phyloP scores from a whole-genome alignment of 2,329 filamentous ascomycete genomes.

The Kalaharituber pfeilii region DNA sequence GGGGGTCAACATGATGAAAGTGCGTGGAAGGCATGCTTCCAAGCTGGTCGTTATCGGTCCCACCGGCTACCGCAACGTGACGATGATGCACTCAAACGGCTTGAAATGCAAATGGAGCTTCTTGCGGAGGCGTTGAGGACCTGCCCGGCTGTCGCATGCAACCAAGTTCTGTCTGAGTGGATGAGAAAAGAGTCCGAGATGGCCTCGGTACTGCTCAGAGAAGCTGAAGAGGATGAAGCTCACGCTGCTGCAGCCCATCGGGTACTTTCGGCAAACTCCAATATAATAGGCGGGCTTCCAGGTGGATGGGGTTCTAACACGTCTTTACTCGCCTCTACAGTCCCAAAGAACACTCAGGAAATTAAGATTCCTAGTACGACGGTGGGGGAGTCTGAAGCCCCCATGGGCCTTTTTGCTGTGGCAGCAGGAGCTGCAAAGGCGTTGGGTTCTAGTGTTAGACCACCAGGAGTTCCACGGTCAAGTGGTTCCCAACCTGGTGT shows the following conservation, averaged over 20 bases:
- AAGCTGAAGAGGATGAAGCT: conserved; percentile 49
- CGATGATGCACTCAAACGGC: conserved; percentile 38
- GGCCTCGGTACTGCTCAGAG: conserved; percentile 45
- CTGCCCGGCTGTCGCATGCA: conserved; percentile 50
- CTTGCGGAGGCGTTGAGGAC: conserved; percentile 57
- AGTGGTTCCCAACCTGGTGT: conserved; percentile 13
- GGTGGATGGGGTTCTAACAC: conserved; percentile 25
- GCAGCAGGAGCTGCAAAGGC: conserved; percentile 34
- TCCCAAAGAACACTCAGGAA: conserved; percentile 14
- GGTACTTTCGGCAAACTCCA: conserved; percentile 41
- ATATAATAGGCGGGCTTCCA: conserved; percentile 25
- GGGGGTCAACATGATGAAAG: conserved; percentile 1
- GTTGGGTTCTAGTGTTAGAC: conserved; percentile 33
- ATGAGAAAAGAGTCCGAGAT: conserved; percentile 64
- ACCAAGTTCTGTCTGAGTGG: conserved; percentile 59
- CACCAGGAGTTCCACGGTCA: conserved; percentile 23
- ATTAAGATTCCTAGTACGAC: not conserved
- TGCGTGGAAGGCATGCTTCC: conserved; percentile 55
- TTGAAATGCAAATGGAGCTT: conserved; percentile 69
- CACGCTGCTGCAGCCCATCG: conserved; percentile 46
- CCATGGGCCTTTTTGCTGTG: conserved; percentile 38
- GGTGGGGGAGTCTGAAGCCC: conserved; percentile 30
- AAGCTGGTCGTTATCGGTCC: conserved; percentile 55
- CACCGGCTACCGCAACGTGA: conserved; percentile 34
- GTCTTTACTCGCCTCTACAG: conserved; percentile 19